Conservation (phyloP, 1,139 yeast genomes). For the Candida sanyaensis region DNA sequence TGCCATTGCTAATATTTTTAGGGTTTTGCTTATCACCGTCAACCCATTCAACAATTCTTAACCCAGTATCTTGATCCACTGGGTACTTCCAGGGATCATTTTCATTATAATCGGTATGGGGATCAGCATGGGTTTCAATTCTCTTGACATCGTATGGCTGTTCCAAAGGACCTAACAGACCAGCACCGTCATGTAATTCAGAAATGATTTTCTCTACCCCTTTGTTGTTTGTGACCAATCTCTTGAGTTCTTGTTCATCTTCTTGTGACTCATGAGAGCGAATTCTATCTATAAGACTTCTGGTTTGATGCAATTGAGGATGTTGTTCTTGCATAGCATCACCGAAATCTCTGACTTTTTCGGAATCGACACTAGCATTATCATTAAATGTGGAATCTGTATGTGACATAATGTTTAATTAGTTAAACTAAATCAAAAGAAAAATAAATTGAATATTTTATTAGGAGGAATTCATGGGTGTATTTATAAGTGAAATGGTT, state of each 20-base stretch:
- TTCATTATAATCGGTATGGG: conserved; percentile 41
- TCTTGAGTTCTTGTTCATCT: conserved; percentile 20
- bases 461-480: no score
- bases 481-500: no score
- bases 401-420: conserved; percentile 9
- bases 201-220: conserved; percentile 38
- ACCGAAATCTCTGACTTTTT: conserved; percentile 15
- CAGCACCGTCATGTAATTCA: conserved; percentile 40
- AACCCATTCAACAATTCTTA: conserved; percentile 60
- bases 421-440: neutral
- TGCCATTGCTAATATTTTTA: conserved; percentile 44
- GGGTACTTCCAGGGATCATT: conserved; percentile 63
- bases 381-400: conserved; percentile 14
- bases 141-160: conserved; percentile 49
- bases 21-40: conserved; percentile 61
- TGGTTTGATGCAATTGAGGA: conserved; percentile 7
- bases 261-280: conserved; percentile 13
- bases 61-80: conserved; percentile 53
- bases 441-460: neutral
- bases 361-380: conserved; percentile 15
- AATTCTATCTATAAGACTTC: conserved; percentile 10
- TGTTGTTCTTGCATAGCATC: conserved; percentile 11
- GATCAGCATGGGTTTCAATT: conserved; percentile 37
- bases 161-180: conserved; percentile 55
- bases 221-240: conserved; percentile 30